These are phyloP conservation scores for Ilyonectria robusta DNA, from an alignment of 2,329 filamentous ascomycete genomes.

Conservation along the genomic window DNA sequence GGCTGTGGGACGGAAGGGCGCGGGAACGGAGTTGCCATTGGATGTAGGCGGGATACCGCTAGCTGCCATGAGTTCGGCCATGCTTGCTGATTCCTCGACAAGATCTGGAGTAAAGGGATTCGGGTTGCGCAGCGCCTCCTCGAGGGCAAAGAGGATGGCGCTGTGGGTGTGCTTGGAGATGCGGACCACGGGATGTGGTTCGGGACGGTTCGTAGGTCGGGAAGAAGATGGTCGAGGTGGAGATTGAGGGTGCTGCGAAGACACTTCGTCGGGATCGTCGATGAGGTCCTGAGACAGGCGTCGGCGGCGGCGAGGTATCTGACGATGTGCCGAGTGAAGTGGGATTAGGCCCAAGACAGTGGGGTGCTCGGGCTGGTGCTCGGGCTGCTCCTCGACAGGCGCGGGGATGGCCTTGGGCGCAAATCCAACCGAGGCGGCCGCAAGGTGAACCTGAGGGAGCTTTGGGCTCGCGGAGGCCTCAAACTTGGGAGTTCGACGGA, in stretches of 20 bases:
- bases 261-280: slow-evolving; percentile 60
- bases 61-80: slow-evolving; percentile 83
- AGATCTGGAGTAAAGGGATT: slow-evolving; percentile 86
- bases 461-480: slow-evolving; percentile 60
- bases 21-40: slow-evolving; percentile 67
- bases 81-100: slow-evolving; percentile 89
- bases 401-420: slow-evolving; percentile 54
- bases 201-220: slow-evolving; percentile 51
- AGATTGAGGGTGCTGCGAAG: slow-evolving; percentile 50
- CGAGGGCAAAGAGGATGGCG: slow-evolving; percentile 92
- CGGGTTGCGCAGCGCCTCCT: slow-evolving; percentile 89
- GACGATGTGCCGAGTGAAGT: slow-evolving; percentile 59
- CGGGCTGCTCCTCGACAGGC: slow-evolving; percentile 40
- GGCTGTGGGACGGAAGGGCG: slow-evolving; percentile 61
- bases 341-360: slow-evolving; percentile 48
- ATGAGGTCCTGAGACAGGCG: slow-evolving; percentile 65
- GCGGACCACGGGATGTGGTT: slow-evolving; percentile 66
- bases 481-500: slow-evolving; percentile 69
- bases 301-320: slow-evolving; percentile 47
- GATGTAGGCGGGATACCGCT: slow-evolving; percentile 68
- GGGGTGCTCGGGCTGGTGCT: slow-evolving; percentile 44
- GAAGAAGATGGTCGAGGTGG: slow-evolving; percentile 48
- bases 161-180: slow-evolving; percentile 89
- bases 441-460: slow-evolving; percentile 60
- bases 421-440: slow-evolving; percentile 64